A percentile compares a stretch with the other conserved stretches of the same genome.
These are phyloP conservation scores for Mycena filopes DNA, from an alignment of 768 basidiomycete species.

Conservation along the genomic window DNA sequence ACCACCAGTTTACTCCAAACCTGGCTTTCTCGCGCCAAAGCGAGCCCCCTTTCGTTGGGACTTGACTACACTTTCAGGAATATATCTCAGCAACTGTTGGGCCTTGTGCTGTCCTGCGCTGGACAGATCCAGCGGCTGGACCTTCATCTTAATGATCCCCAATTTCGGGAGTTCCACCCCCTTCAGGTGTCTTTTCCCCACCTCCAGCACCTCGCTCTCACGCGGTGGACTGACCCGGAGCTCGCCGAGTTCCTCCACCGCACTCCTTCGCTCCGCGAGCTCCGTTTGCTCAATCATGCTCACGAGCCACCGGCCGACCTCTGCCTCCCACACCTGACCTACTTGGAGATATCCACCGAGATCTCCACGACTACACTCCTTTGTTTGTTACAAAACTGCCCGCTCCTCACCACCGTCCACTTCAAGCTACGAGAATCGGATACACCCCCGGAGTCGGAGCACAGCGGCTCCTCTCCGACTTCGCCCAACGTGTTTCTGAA, in stretches of 20 bases:
- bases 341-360: neutral
- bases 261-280: neutral
- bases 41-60: neutral
- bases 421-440: neutral
- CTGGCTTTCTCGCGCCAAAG: slow-evolving; percentile 10
- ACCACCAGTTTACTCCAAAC: neutral
- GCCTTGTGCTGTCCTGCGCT: neutral
- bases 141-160: neutral
- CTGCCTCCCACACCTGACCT: neutral
- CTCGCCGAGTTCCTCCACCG: neutral
- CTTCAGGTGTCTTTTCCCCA: neutral
- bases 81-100: neutral
- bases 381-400: neutral
- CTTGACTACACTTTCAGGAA: neutral
- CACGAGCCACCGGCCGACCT: neutral
- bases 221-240: neutral
- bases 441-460: too few relatives aligned
- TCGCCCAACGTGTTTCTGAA: neutral
- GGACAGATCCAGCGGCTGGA: slow-evolving; percentile 8
- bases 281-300: neutral
- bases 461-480: neutral
- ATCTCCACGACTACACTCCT: neutral
- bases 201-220: slow-evolving; percentile 5
- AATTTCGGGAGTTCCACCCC: neutral
- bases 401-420: neutral